phyloP scores from a whole-genome alignment of 139 green algal species.

The Chlorella sp. region DNA sequence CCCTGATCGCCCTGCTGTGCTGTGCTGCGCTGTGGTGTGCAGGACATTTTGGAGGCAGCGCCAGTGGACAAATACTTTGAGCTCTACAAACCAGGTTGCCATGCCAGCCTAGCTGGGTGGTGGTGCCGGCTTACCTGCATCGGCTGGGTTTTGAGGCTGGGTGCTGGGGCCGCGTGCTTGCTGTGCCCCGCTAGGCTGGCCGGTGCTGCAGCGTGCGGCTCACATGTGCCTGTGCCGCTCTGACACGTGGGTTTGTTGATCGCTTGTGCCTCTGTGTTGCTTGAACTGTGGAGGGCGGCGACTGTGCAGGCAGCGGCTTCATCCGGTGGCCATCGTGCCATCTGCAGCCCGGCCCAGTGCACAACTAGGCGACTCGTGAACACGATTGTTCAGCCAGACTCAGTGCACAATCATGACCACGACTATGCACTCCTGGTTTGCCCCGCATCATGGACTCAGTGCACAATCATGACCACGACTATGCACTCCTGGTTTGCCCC shows the following conservation, averaged over 20 bases:
- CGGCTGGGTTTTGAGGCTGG: too few relatives aligned
- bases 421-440: background rate
- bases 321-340: background rate
- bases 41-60: slow-evolving; percentile 88
- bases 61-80: slow-evolving; percentile 97
- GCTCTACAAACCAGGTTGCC: slow-evolving; percentile 26
- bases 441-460: too few relatives aligned
- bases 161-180: too few relatives aligned
- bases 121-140: background rate
- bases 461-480: background rate
- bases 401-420: background rate
- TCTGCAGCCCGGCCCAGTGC: background rate
- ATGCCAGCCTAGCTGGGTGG: background rate
- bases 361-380: too few relatives aligned
- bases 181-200: too few relatives aligned
- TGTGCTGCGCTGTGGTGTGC: background rate
- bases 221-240: too few relatives aligned
- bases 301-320: background rate
- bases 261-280: too few relatives aligned
- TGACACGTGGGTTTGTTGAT: too few relatives aligned
- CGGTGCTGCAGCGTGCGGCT: too few relatives aligned
- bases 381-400: too few relatives aligned
- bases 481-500: too few relatives aligned
- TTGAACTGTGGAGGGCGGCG: too few relatives aligned
- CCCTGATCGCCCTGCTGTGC: background rate